phyloP scores from a whole-genome alignment of 2,329 filamentous ascomycete species.

The Periconia sp. region DNA sequence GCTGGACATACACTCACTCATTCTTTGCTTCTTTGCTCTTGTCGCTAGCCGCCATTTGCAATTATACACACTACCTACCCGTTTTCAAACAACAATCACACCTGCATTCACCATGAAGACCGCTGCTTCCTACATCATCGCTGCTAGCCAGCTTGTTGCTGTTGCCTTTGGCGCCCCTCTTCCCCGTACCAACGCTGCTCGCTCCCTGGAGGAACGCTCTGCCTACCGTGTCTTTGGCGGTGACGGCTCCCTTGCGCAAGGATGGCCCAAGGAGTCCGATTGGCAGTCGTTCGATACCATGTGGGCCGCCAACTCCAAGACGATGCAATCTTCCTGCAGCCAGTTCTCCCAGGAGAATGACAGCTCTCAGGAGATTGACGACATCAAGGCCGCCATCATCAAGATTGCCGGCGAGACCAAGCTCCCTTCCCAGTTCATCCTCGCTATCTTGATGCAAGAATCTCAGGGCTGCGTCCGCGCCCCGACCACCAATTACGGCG shows the following conservation, averaged over 20 bases:
- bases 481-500: slow-evolving; percentile 49
- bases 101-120: slow-evolving; percentile 23
- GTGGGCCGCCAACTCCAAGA: slow-evolving; percentile 42
- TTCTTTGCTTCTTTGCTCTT: slow-evolving; percentile 13
- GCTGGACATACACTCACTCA: slow-evolving; percentile 16
- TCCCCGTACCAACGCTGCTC: slow-evolving; percentile 14
- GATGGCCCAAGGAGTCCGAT: slow-evolving; percentile 43
- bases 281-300: slow-evolving; percentile 47
- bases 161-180: slow-evolving; percentile 31
- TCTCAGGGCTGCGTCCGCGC: slow-evolving; percentile 55
- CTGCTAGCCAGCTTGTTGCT: slow-evolving; percentile 37
- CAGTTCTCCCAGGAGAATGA: slow-evolving; percentile 46
- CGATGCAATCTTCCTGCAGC: slow-evolving; percentile 46
- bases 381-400: slow-evolving; percentile 48
- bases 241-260: slow-evolving; percentile 40
- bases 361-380: slow-evolving; percentile 43
- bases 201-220: slow-evolving; percentile 23
- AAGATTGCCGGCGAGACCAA: slow-evolving; percentile 34
- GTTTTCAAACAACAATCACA: slow-evolving; percentile 7
- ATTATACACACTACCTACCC: slow-evolving; percentile 3
- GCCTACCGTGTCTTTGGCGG: slow-evolving; percentile 39
- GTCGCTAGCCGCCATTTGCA: too few relatives aligned
- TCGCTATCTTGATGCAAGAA: slow-evolving; percentile 55
- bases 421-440: slow-evolving; percentile 50
- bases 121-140: slow-evolving; percentile 25